A percentile compares a stretch with the other conserved stretches of the same genome.
These are phyloP conservation scores for Seminavis robusta DNA, from an alignment of 108 stramenopile genomes.

Conservation along the genomic window DNA sequence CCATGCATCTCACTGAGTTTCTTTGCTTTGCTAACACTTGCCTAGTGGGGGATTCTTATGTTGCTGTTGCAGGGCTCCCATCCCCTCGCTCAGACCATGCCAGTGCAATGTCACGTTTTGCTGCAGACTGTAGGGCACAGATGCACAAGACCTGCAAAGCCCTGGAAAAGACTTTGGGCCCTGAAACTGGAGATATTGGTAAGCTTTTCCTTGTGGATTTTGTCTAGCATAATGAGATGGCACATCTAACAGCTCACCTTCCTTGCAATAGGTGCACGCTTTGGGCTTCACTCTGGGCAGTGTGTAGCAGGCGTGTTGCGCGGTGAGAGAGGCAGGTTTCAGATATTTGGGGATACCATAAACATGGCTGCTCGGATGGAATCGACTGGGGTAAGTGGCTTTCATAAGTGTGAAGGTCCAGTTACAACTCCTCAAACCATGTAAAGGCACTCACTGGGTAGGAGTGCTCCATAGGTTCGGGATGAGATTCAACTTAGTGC, in stretches of 20 bases:
- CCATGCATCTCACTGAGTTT: constrained; percentile 39
- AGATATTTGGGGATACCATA: too few relatives aligned
- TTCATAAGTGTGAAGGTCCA: too few relatives aligned
- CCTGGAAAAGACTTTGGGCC: constrained; percentile 16
- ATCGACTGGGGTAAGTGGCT: too few relatives aligned
- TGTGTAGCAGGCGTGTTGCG: neutral
- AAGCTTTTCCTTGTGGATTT: constrained; percentile 15
- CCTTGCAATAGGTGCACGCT: constrained; percentile 1
- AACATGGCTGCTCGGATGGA: too few relatives aligned
- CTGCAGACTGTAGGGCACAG: constrained; percentile 14
- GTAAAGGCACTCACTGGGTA: too few relatives aligned
- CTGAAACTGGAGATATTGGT: constrained; percentile 6
- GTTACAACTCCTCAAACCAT: too few relatives aligned
- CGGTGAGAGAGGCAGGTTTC: neutral
- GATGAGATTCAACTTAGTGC: too few relatives aligned
- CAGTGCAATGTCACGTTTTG: constrained; percentile 21
- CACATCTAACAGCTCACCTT: constrained; percentile 1
- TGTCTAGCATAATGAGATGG: constrained; percentile 13
- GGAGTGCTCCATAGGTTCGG: too few relatives aligned
- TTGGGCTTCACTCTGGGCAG: neutral
- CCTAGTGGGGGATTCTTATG: constrained; percentile 10
- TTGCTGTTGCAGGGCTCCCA: constrained; percentile 10
- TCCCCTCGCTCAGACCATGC: constrained; percentile 13
- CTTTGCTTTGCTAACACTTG: constrained; percentile 2
- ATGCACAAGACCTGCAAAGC: constrained; percentile 6